phyloP scores from a whole-genome alignment of 2,329 filamentous ascomycete species.

The Endoconidiophora laricicola region DNA sequence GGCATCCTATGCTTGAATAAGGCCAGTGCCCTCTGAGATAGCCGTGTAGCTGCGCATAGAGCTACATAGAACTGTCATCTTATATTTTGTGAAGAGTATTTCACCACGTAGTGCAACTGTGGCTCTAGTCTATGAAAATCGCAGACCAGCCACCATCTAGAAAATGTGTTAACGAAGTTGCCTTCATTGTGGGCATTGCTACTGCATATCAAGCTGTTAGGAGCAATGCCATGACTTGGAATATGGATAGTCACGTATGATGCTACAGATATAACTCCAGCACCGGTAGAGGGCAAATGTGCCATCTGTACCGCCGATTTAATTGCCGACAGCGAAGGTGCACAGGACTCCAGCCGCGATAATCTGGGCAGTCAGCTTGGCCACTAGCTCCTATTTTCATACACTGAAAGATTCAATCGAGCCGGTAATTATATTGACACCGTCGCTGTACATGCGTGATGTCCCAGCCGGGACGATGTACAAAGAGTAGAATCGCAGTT shows the following conservation, averaged over 20 bases:
- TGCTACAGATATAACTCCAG: slow-evolving; percentile 30
- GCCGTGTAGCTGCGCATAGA: slow-evolving; percentile 25
- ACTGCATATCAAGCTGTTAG: no score
- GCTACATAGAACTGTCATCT: slow-evolving; percentile 15
- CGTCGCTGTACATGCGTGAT: slow-evolving; percentile 41
- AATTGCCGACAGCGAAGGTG: slow-evolving; percentile 36
- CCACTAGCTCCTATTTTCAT: slow-evolving; percentile 35
- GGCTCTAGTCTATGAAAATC: slow-evolving; percentile 20
- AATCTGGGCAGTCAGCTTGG: slow-evolving; percentile 33
- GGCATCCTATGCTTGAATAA: slow-evolving; percentile 27
- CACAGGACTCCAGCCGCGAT: slow-evolving; percentile 36
- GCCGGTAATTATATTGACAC: slow-evolving; percentile 37
- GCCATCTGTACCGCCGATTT: slow-evolving; percentile 26
- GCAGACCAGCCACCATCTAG: slow-evolving; percentile 14
- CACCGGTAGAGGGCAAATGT: slow-evolving; percentile 30
- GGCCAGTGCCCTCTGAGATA: slow-evolving; percentile 30
- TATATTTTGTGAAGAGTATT: slow-evolving; percentile 20
- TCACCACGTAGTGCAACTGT: slow-evolving; percentile 15
- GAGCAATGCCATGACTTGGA: no score
- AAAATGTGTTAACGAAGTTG: slow-evolving; percentile 22
- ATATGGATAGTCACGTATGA: slow-evolving; percentile 18
- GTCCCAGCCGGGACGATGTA: slow-evolving; percentile 43
- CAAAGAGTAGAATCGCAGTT: slow-evolving; percentile 27
- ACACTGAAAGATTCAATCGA: slow-evolving; percentile 34
- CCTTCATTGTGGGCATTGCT: slow-evolving; percentile 15